Evolutionary conservation across 306 rosid genomes (phyloP), one percentile per base, ranked within the genome.

Genomic region (Prunus mongolica): DNA sequence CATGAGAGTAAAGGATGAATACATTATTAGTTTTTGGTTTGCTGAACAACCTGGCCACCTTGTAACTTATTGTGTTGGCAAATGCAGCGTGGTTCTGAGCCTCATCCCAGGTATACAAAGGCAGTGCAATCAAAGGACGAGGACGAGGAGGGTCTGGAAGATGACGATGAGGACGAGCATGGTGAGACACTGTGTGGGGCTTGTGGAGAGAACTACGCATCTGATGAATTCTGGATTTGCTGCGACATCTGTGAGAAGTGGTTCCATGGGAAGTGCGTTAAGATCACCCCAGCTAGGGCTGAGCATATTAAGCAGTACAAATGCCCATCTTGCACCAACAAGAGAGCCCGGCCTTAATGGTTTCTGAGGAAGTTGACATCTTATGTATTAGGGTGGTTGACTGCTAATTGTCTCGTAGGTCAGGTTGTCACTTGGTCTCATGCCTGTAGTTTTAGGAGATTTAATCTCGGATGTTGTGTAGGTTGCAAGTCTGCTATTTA

Each of bases 181-280:
- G 93, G 92, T 25, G 91, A 90, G 67, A 85, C 90, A 38, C 83
- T 84, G 6, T 93, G 96, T 2, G 97, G 93, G 12, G 93, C 96
- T 38, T 93, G 97, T 73, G 92, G 93, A 74, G 92, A 89, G 78
- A 87, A 87, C 86, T 86, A 87, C 75, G 91, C 88, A 13, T 49
- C 86, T 4, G 92, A 90, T 62, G 94, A 90, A 79, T 93, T 93
- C 75, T 93, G 96, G 96, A 87, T 93, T 69, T 88, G 92, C 90
- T 93, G 97, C 11, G 96, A 89, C 68, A 74, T 83, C n/a, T 93
- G 98, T 44, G 97, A 91, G 87, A 89, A 80, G 79, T 91, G 98
- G 98, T 93, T 93, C 86, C 96, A 93, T 55, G 97, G 97, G 6
- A 89, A 82, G 81, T 93, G 97, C 61, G 97, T 93, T 54, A 93